Base-by-base conservation (phyloP, 2,329 filamentous ascomycete genomes). In the Apiospora hydei region DNA sequence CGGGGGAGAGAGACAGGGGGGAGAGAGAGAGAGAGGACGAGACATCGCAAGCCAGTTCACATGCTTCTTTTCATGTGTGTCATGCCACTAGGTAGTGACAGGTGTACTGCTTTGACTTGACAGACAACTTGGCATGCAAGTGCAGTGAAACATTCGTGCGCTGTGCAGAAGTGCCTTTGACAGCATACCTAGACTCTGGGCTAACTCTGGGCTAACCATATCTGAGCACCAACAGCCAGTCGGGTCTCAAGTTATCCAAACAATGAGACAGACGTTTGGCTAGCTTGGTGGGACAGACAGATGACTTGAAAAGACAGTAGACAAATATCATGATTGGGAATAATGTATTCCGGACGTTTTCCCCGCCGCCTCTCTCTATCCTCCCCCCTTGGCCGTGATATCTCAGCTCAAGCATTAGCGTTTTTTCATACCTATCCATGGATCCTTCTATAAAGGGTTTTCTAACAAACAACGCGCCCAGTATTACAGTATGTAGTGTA, bases 401-500 rank as follows among this genome's bases (percentile, higher is more conserved):
- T 18, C 57, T 64, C 30, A 41, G n/a, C 34, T 64, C 30, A 41
- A 41, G 10, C n/a, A 41, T 24, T 64, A 64, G 38, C 57, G 34
- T 64, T 41, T 41, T 41, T 64, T 41, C 34, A 41, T 41, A 64
- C 34, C 41, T 41, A 41, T 64, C 57, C 57, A 3, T 43, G 41
- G 13, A 14, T n/a, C 38, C 57, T 41, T 64, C 57, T 64, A n/a
- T 64, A 13, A 8, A 41, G 30, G 34, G 18, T 38, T 18, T 18
- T 13, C 18, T 64, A 49, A 49, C 21, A 10, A 43, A 43, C 18
- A 64, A n/a, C 21, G 57, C 57, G 30, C 34, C 34, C 18, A 16
- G 34, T 41, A 64, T 64, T 64, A 64, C 21, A 64, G 34, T 64
- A 49, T 49, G 46, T 49, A 64, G 57, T 64, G n/a, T 64, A 64